These are phyloP conservation scores for Platanus orientalis DNA, from an alignment of 164 flowering plant species.

Conservation along the genomic window DNA sequence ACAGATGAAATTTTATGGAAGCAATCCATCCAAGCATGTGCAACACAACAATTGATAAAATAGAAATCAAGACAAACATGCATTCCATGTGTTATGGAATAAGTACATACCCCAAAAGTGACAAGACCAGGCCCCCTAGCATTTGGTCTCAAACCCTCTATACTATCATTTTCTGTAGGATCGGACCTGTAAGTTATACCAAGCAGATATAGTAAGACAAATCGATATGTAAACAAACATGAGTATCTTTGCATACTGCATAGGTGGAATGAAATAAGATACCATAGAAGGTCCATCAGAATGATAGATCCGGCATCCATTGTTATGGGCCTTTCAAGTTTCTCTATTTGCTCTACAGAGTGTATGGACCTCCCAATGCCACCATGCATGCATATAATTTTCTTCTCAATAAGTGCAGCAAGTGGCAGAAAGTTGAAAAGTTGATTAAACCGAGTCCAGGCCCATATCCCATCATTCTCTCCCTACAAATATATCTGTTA, in stretches of 20 bases:
- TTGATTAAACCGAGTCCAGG: slow-evolving; percentile 98
- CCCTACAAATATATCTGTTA: slow-evolving; percentile 47
- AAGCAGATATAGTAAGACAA: slow-evolving; percentile 6
- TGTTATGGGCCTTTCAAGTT: slow-evolving; percentile 94
- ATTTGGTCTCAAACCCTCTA: slow-evolving; percentile 97
- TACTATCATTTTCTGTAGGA: slow-evolving; percentile 96
- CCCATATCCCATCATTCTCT: slow-evolving; percentile 98
- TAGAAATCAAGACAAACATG: neutral
- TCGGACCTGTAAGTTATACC: slow-evolving; percentile 67
- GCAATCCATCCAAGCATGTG: too few species aligned
- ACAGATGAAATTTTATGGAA: too few species aligned
- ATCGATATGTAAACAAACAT: neutral
- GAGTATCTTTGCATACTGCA: neutral
- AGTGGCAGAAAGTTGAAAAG: slow-evolving; percentile 95
- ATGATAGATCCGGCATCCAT: slow-evolving; percentile 97
- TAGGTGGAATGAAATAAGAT: slow-evolving; percentile 3
- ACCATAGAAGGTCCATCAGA: slow-evolving; percentile 96
- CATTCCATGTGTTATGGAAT: neutral
- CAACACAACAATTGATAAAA: neutral
- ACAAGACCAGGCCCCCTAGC: slow-evolving; percentile 98
- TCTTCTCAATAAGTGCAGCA: slow-evolving; percentile 92
- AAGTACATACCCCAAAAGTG: slow-evolving; percentile 82
- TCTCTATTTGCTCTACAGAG: slow-evolving; percentile 95
- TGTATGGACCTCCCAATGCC: slow-evolving; percentile 97
- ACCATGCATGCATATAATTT: slow-evolving; percentile 99